Conservation (phyloP, 768 basidiomycete species). For the Lactarius sp. region DNA sequence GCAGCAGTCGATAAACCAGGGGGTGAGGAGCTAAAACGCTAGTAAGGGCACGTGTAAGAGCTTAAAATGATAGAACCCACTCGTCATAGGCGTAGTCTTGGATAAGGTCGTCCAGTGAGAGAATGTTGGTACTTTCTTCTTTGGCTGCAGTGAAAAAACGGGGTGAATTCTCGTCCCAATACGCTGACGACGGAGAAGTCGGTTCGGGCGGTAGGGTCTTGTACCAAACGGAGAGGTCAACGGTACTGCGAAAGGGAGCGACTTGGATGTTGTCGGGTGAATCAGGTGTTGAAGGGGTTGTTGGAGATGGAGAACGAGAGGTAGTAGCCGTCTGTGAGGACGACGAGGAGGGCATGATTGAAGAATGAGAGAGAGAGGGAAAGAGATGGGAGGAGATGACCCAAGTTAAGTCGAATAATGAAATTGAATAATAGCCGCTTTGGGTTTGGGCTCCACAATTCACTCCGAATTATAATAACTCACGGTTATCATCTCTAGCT, state of each 20-base stretch:
- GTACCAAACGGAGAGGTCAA: constrained; percentile 57
- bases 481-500: no score
- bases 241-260: constrained; percentile 47
- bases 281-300: constrained; percentile 65
- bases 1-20: constrained; percentile 7
- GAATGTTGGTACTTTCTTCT: constrained; percentile 50
- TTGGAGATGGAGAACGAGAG: constrained; percentile 70
- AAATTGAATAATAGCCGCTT: no score
- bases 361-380: constrained; percentile 15
- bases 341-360: constrained; percentile 46
- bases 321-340: constrained; percentile 46
- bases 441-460: constrained; percentile 13
- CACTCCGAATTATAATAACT: constrained; percentile 4
- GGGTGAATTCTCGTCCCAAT: constrained; percentile 43
- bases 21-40: constrained; percentile 8
- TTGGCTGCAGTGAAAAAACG: constrained; percentile 40
- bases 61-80: constrained; percentile 39
- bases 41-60: constrained; percentile 24
- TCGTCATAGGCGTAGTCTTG: constrained; percentile 73
- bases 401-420: background rate
- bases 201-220: constrained; percentile 42
- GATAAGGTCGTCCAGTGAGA: constrained; percentile 67
- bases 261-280: constrained; percentile 50
- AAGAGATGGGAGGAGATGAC: background rate
- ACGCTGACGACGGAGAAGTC: constrained; percentile 33